A percentile compares a stretch with the other conserved stretches of the same genome.
Conservation (phyloP, 2,329 filamentous ascomycete species). For the Chaetoscypha palmicola region DNA sequence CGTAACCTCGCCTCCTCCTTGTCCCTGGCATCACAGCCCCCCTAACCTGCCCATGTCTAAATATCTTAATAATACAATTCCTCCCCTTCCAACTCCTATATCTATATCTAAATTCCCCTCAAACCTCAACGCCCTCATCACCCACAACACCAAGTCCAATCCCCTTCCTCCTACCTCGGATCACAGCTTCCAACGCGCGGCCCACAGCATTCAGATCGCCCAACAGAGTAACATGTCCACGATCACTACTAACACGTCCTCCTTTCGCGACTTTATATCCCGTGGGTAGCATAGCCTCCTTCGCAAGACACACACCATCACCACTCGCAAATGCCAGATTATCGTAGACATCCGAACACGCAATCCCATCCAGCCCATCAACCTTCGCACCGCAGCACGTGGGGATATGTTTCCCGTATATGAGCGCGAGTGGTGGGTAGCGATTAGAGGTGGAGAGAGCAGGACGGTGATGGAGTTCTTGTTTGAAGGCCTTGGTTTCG, state of each 20-base stretch:
- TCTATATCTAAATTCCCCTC: no score
- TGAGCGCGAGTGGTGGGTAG: slow-evolving; percentile 75
- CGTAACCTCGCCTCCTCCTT: no score
- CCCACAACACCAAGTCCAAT: slow-evolving; percentile 54
- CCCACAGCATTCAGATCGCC: slow-evolving; percentile 81
- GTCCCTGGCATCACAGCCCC: no score
- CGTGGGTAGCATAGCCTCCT: slow-evolving; percentile 74
- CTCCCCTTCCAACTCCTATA: no score
- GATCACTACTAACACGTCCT: slow-evolving; percentile 70
- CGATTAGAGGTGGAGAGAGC: slow-evolving; percentile 55
- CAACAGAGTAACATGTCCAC: slow-evolving; percentile 80
- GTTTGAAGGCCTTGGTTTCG: slow-evolving; percentile 67
- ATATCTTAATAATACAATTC: no score
- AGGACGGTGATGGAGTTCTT: slow-evolving; percentile 58
- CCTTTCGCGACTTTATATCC: slow-evolving; percentile 70
- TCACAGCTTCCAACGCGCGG: slow-evolving; percentile 60
- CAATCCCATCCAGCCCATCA: slow-evolving; percentile 63
- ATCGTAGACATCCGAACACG: slow-evolving; percentile 72
- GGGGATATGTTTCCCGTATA: slow-evolving; percentile 82
- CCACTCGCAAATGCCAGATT: slow-evolving; percentile 80
- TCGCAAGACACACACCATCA: slow-evolving; percentile 82
- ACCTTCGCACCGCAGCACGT: slow-evolving; percentile 81
- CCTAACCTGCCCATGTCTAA: no score
- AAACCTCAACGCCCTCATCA: no score
- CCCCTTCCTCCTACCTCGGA: slow-evolving; percentile 60